These are phyloP conservation scores for Piper betle DNA, from an alignment of 164 flowering plant genomes.

Conservation along the genomic window DNA sequence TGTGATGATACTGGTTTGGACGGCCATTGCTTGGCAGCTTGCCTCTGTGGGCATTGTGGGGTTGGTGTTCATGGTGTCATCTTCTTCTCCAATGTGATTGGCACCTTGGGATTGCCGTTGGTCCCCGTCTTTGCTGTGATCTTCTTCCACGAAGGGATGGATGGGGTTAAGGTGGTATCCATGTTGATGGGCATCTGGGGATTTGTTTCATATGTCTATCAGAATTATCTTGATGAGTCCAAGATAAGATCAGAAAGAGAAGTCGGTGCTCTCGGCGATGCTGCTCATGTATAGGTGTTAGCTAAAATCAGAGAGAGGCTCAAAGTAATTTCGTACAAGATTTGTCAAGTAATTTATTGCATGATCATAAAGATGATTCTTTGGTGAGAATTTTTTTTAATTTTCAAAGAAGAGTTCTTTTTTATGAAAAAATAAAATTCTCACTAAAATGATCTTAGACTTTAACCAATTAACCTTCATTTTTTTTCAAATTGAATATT, in stretches of 20 bases:
- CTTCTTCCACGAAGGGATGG: conserved; percentile 23
- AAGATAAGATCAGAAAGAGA: neutral
- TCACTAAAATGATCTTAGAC: too few species aligned
- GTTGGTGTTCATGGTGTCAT: conserved; percentile 14
- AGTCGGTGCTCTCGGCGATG: too few species aligned
- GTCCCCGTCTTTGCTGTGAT: conserved; percentile 18
- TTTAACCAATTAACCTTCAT: too few species aligned
- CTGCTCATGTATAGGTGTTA: too few species aligned
- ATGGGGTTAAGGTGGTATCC: conserved; percentile 21
- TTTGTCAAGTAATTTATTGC: too few species aligned
- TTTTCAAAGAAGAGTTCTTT: too few species aligned
- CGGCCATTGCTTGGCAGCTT: conserved; percentile 17
- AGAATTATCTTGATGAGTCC: conserved; percentile 19
- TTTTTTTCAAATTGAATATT: too few species aligned
- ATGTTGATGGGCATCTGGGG: conserved; percentile 24
- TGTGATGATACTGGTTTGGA: conserved; percentile 19
- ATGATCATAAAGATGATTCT: too few species aligned
- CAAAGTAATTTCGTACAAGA: too few species aligned
- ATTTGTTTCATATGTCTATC: conserved; percentile 16
- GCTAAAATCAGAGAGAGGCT: too few species aligned
- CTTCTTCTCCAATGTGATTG: conserved; percentile 20
- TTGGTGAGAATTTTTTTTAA: too few species aligned
- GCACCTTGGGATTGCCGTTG: conserved; percentile 18
- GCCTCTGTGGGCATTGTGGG: conserved; percentile 18
- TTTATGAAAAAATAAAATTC: too few species aligned